Evolutionary conservation across 2,329 filamentous ascomycete genomes (phyloP), one percentile per base, ranked within the genome.

Genomic region (Septoria petroselini): DNA sequence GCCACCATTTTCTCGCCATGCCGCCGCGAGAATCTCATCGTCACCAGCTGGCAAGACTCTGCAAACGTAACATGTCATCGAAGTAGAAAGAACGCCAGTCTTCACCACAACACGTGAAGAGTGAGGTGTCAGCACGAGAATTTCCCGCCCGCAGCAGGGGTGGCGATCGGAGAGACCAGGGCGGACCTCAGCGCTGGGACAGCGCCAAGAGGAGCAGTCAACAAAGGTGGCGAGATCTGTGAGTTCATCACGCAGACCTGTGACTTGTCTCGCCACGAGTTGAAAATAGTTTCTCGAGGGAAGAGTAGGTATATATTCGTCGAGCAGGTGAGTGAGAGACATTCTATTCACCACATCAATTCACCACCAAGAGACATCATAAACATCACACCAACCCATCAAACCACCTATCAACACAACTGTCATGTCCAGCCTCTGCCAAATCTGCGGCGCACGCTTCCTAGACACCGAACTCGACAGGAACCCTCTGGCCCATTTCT

Each of bases 391-490:
- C 23, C 23, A 27, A 5, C 23, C 9, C 15, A 12, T 15, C n/a
- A 12, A 7, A 46, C 15, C 25, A 12, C n/a, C 14, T 25, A 46
- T 12, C 35, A 47, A 39, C 25, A 31, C 35, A 42, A 40, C 7
- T 27, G 41, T 27, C 9, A 52, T 52, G 49, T 23, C 35, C 49
- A 42, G 21, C 39, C 49, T 52, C 25, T 48, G 49, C 42, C 43
- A 52, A 39, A 52, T 52, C 33, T 47, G 43, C 43, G 43, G 43
- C 11, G 29, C 30, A 27, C 38, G 38, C 43, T 52, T 52, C 39
- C 33, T 31, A 21, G 39, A 52, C 39, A 38, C 39, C 38, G 43
- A 48, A 12, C 12, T 39, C 3, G 23, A 31, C 17, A 37, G 43
- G 30, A 47, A 52, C 15, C 49, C 43, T 9, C 38, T 47, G 3